Percentiles rank a stretch among this genome's conserved stretches.
Evolutionary conservation across 2,329 filamentous ascomycete genomes (phyloP).

Genomic region (Penicillium oxalicum): DNA sequence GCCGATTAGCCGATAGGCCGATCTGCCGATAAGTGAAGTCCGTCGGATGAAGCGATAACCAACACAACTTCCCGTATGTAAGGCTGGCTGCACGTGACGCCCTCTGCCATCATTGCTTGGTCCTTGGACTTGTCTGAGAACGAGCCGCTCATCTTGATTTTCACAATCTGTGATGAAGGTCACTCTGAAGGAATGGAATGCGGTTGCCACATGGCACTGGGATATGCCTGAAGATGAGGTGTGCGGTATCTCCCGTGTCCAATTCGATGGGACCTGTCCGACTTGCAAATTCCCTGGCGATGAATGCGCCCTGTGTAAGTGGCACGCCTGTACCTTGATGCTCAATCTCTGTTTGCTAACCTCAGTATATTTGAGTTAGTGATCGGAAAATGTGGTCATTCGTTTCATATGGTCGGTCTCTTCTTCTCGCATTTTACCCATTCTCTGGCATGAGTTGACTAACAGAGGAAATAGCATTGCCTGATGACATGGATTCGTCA

Average conservation of each 20-base stretch:
- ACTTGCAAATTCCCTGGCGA: slow-evolving; percentile 98
- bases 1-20: slow-evolving; percentile 1
- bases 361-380: slow-evolving; percentile 48
- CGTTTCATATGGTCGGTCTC: slow-evolving; percentile 79
- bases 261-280: slow-evolving; percentile 95
- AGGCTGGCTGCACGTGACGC: no score
- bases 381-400: slow-evolving; percentile 93
- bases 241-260: slow-evolving; percentile 95
- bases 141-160: background rate
- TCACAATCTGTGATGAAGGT: slow-evolving; percentile 67
- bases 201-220: slow-evolving; percentile 96
- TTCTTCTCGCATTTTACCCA: slow-evolving; percentile 4
- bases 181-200: slow-evolving; percentile 86
- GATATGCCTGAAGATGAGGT: slow-evolving; percentile 96
- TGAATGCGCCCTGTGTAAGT: slow-evolving; percentile 78
- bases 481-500: slow-evolving; percentile 85
- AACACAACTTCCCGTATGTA: no score
- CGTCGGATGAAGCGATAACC: no score
- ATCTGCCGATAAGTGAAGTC: no score
- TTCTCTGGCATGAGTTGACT: background rate
- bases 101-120: no score
- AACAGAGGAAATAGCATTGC: slow-evolving; percentile 62
- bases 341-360: background rate
- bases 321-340: slow-evolving; percentile 27
- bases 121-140: no score